Percentiles rank a stretch among this genome's conserved stretches.
Evolutionary conservation across 768 basidiomycete species (phyloP).

Genomic region (Stropharia rugosoannulata): DNA sequence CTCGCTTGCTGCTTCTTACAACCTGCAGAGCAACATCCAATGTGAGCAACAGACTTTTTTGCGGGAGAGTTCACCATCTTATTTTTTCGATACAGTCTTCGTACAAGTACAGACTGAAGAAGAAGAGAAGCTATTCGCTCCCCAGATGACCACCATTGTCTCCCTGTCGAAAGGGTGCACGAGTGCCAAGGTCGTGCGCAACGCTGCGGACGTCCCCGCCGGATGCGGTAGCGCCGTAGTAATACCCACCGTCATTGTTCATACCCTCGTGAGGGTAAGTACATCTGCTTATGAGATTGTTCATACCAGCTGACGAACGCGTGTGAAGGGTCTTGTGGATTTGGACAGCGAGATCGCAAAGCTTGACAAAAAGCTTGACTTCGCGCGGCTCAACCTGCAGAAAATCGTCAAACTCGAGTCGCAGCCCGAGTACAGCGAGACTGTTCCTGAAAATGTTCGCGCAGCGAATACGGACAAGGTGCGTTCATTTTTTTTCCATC

Average conservation of each 20-base stretch:
- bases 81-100: conserved; percentile 53
- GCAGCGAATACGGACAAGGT: conserved; percentile 83
- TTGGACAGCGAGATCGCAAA: conserved; percentile 86
- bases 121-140: conserved; percentile 66
- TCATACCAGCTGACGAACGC: background rate
- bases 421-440: conserved; percentile 75
- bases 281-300: background rate
- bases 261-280: conserved; percentile 83
- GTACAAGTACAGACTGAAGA: conserved; percentile 65
- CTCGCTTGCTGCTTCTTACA: conserved; percentile 87
- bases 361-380: conserved; percentile 84
- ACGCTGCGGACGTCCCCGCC: conserved; percentile 68
- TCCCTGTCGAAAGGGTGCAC: conserved; percentile 90
- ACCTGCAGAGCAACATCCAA: conserved; percentile 82
- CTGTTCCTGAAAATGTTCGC: conserved; percentile 79
- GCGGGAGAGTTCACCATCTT: background rate
- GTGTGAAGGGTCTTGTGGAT: conserved; percentile 80
- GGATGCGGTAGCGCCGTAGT: conserved; percentile 89
- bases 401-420: conserved; percentile 76
- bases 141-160: conserved; percentile 73
- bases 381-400: conserved; percentile 65
- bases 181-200: conserved; percentile 64
- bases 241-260: conserved; percentile 68
- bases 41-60: conserved; percentile 39
- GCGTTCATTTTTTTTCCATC: conserved; percentile 17